phyloP scores from a whole-genome alignment of 371 early-diverging fungal genomes.

The Paraphysoderma sedebokerense region DNA sequence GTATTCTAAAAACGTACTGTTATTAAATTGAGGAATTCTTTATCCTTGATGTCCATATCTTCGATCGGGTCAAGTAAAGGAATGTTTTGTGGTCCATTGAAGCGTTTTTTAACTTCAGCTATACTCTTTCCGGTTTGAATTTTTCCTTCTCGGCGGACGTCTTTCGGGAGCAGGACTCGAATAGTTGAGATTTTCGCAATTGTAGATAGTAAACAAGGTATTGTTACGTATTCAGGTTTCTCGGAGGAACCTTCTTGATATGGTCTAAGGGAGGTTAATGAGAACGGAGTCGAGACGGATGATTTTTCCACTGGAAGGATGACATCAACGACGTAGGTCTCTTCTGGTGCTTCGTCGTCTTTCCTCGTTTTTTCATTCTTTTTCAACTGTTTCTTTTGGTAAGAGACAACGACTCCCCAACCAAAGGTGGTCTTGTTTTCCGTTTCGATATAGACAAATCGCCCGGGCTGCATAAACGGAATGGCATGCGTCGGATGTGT shows the following conservation, averaged over 20 bases:
- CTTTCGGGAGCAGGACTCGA: too few species aligned
- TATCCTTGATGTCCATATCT: conserved; percentile 77
- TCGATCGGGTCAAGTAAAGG: conserved; percentile 74
- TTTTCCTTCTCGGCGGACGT: too few species aligned
- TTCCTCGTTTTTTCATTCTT: background rate
- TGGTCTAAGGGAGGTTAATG: too few species aligned
- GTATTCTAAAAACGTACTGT: conserved; percentile 11
- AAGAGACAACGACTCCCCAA: conserved; percentile 74
- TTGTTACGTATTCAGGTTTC: too few species aligned
- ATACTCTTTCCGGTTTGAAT: too few species aligned
- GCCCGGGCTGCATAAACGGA: conserved; percentile 77
- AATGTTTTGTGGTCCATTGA: too few species aligned
- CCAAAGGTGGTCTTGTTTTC: conserved; percentile 69
- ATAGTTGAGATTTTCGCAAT: too few species aligned
- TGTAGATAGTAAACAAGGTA: too few species aligned
- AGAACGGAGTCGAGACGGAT: too few species aligned
- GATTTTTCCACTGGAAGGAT: conserved; percentile 48
- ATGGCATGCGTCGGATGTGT: conserved; percentile 59
- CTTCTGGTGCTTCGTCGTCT: conserved; percentile 5
- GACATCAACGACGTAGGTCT: conserved; percentile 61
- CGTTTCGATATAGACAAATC: conserved; percentile 50
- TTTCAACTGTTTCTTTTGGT: conserved; percentile 18
- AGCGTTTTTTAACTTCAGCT: background rate
- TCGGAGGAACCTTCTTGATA: too few species aligned
- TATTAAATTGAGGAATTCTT: conserved; percentile 51